Base-by-base conservation (phyloP, 129 eudicot species). In the Sambucus nigra region DNA sequence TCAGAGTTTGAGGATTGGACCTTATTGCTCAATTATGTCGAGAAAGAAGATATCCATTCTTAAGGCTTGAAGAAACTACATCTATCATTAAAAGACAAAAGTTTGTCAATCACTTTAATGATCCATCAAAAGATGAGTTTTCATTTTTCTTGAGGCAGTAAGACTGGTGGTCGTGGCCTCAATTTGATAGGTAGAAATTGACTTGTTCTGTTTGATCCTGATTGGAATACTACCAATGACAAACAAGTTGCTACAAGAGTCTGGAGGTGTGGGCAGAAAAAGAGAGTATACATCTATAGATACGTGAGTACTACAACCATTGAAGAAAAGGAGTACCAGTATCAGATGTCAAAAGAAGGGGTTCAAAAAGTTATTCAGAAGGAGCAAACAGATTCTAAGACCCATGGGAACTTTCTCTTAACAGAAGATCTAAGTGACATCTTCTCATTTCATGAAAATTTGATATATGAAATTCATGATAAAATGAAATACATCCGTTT, bases 191-290 rank as follows among this genome's bases (percentile, higher is more conserved):
- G n/a, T n/a, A n/a, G n/a, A n/a, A n/a, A n/a, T n/a, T n/a, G n/a
- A n/a, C n/a, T n/a, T n/a, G n/a, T n/a, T n/a, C n/a, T n/a, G n/a
- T n/a, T n/a, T n/a, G n/a, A n/a, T n/a, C n/a, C n/a, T n/a, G n/a
- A n/a, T n/a, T n/a, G n/a, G n/a, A n/a, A n/a, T n/a, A n/a, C n/a
- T n/a, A n/a, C n/a, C n/a, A n/a, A n/a, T n/a, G n/a, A n/a, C n/a
- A n/a, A n/a, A n/a, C n/a, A 91, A 95, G 99, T 95, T 72, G 99
- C 99, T 54, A 95, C 99, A 60, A 91, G 99, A 74, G 94, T 91
- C 47, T 91, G 99, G 95, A 91, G 99, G 63, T 95, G 86, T 77
- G 99, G 99, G n/a, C 99, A 91, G 65, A 86, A 86, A 76, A 91
- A 91, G 86, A 79, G 99, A 60, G 99, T 91, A 28, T 91, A 91